Evolutionary conservation across 163 green algal genomes (phyloP).

Genomic region (Scenedesmus sp.): DNA sequence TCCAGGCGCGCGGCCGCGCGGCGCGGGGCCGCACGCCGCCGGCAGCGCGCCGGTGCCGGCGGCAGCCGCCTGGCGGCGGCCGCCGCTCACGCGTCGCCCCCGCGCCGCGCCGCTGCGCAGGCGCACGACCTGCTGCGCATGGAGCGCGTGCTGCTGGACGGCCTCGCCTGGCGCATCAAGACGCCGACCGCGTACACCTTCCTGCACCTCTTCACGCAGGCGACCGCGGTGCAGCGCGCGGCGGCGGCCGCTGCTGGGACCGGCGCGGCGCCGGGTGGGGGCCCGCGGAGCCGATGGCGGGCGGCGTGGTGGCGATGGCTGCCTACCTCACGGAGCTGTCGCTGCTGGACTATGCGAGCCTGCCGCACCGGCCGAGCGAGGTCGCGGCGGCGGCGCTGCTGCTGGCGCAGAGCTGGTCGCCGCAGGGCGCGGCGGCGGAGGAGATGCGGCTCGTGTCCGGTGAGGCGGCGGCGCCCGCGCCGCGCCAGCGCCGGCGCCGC

Average conservation of each 20-base stretch:
- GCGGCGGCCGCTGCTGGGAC: not conserved
- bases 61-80: too few species aligned
- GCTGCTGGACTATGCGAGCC: slow-evolving; percentile 47
- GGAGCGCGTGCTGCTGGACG: slow-evolving; percentile 58
- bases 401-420: slow-evolving; percentile 36
- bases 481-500: not conserved
- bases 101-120: slow-evolving; percentile 44
- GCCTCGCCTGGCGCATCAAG: slow-evolving; percentile 49
- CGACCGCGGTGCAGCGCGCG: slow-evolving; percentile 18
- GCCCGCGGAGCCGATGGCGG: slow-evolving; percentile 12
- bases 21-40: too few species aligned
- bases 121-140: slow-evolving; percentile 52
- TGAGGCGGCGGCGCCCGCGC: not conserved
- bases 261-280: not conserved
- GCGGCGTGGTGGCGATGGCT: slow-evolving; percentile 22
- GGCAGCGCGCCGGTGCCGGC: too few species aligned
- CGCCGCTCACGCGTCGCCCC: too few species aligned
- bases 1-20: slow-evolving; percentile 49
- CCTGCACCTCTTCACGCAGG: slow-evolving; percentile 50
- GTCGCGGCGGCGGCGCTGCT: slow-evolving; percentile 52
- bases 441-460: slow-evolving; percentile 24
- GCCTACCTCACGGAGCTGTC: slow-evolving; percentile 53
- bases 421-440: not conserved
- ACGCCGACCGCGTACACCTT: slow-evolving; percentile 52
- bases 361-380: slow-evolving; percentile 15